Percentiles rank a stretch among this genome's conserved stretches.
Conservation (phyloP, 768 basidiomycete species). For the Astraeus odoratus region DNA sequence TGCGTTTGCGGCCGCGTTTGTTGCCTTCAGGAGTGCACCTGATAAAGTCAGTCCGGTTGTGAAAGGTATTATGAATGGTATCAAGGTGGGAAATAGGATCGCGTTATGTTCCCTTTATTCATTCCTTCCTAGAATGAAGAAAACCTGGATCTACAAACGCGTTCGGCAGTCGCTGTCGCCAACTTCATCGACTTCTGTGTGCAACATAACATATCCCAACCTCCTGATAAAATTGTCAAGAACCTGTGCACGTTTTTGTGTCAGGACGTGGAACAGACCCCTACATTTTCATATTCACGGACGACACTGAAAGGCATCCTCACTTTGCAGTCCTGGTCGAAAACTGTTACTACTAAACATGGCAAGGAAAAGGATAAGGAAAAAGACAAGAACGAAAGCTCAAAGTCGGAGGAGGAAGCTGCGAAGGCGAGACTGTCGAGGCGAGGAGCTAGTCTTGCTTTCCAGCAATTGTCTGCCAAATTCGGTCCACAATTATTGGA, state of each 20-base stretch:
- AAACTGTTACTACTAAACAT: slow-evolving; percentile 27
- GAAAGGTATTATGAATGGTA: slow-evolving; percentile 94
- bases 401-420: slow-evolving; percentile 46
- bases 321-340: slow-evolving; percentile 51
- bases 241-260: slow-evolving; percentile 97
- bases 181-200: slow-evolving; percentile 84
- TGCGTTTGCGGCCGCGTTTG: slow-evolving; percentile 84
- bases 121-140: slow-evolving; percentile 64
- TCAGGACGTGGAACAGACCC: slow-evolving; percentile 83
- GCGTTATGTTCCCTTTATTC: neutral
- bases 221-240: slow-evolving; percentile 93
- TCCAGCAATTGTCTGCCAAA: slow-evolving; percentile 65
- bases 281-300: slow-evolving; percentile 71
- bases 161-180: slow-evolving; percentile 82
- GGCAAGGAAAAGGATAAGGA: slow-evolving; percentile 37
- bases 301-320: slow-evolving; percentile 66
- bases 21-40: slow-evolving; percentile 80
- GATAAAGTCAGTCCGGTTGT: slow-evolving; percentile 95
- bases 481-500: slow-evolving; percentile 72
- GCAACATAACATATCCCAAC: slow-evolving; percentile 64
- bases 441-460: slow-evolving; percentile 80
- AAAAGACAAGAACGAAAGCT: slow-evolving; percentile 33
- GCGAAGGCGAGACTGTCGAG: slow-evolving; percentile 65
- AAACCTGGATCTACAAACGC: slow-evolving; percentile 79
- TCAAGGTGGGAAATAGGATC: slow-evolving; percentile 61